Evolutionary conservation across 106 monocot species (phyloP).

Genomic region (Dendrobium nobile): DNA sequence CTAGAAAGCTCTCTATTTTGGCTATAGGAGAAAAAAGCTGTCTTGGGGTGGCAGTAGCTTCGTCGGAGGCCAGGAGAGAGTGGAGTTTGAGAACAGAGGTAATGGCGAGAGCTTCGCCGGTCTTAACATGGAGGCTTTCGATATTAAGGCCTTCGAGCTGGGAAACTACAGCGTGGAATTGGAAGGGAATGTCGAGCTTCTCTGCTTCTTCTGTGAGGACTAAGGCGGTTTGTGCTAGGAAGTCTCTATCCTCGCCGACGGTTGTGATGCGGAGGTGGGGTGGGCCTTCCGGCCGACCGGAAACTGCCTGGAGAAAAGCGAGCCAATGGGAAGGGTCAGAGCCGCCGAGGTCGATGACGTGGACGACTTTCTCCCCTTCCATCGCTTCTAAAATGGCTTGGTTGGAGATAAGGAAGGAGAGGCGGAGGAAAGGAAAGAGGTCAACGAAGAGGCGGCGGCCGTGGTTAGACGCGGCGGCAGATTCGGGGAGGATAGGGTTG

Average conservation of each 20-base stretch:
- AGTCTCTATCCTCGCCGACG: conserved; percentile 28
- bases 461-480: not conserved
- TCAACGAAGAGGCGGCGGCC: conserved; percentile 28
- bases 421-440: conserved; percentile 35
- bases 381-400: conserved; percentile 43
- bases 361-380: conserved; percentile 39
- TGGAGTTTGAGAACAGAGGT: conserved; percentile 44
- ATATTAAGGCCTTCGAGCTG: conserved; percentile 29
- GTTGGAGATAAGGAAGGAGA: conserved; percentile 37
- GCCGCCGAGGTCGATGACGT: conserved; percentile 33
- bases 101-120: conserved; percentile 60
- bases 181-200: conserved; percentile 60
- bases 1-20: conserved; percentile 31
- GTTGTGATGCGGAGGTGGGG: conserved; percentile 53
- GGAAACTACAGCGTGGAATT: conserved; percentile 39
- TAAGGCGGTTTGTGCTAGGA: conserved; percentile 20
- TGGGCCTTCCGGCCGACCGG: conserved; percentile 25
- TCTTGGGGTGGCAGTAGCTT: not conserved
- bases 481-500: not conserved
- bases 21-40: not conserved
- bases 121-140: conserved; percentile 42
- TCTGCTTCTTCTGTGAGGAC: conserved; percentile 48
- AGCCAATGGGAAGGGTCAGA: conserved; percentile 33
- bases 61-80: conserved; percentile 28
- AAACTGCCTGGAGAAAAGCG: conserved; percentile 28